Base-by-base conservation (phyloP, 768 basidiomycete species). In the Jaapia argillacea region DNA sequence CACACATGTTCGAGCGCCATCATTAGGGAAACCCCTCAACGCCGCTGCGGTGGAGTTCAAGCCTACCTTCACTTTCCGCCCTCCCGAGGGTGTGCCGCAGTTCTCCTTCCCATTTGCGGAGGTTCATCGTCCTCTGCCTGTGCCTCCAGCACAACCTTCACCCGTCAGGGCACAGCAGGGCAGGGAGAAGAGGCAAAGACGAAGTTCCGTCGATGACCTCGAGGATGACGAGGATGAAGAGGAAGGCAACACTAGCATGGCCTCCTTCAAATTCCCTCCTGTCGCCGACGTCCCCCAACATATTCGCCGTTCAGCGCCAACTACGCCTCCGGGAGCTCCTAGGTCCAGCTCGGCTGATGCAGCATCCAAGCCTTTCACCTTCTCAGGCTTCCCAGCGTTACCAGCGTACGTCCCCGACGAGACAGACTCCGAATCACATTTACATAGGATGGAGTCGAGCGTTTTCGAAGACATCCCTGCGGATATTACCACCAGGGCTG, bases 11-110 rank as follows among this genome's bases (percentile, higher is more conserved):
- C 69, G 71, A 13, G 49, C 57, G n/a, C 54, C 67, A 13, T 74
- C 73, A 1, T 55, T 79, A 39, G 77, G 77, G 21, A 81, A 79
- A 51, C 75, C 79, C n/a, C 73, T 91, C 44, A 91, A 89, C 55
- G 77, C 76, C 4, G 72, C 80, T 18, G 88, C 88, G 2, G 73
- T 73, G 12, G 88, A 88, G 58, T 91, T 91, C 63, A 88, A 81
- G 55, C 88, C 88, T 5, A 71, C 72, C 14, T 90, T 90, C 61
- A 85, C 76, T 14, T 90, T 91, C 73, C 69, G 71, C n/a, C 75
- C 79, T 24, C 81, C 84, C 12, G 60, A 74, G 6, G 81, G 74
- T 40, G 75, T 75, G 4, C 82, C 85, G 14, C 69, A 74, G 38
- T 69, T 86, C 61, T 62, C 72, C 6, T 59, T 70, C 37, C 52